phyloP scores from a whole-genome alignment of 2,329 filamentous ascomycete species.

The Aspergillus persii region DNA sequence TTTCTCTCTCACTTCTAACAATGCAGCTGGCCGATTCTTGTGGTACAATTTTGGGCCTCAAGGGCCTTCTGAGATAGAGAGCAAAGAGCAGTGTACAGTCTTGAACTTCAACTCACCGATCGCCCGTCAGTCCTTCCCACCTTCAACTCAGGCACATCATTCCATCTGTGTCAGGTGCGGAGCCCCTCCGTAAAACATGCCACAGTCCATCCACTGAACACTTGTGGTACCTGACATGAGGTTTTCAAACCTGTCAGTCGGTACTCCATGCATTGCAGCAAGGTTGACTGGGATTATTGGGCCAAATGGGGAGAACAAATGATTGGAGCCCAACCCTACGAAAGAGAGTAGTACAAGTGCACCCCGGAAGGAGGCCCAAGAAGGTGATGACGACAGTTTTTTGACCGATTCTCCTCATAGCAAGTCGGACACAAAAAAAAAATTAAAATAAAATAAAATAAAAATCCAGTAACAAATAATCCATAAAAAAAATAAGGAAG shows the following conservation, averaged over 20 bases:
- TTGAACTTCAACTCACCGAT: background rate
- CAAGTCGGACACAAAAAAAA: background rate
- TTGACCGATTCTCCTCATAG: background rate
- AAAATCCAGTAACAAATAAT: background rate
- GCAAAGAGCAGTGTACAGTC: background rate
- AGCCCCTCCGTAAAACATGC: background rate
- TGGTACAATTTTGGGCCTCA: background rate
- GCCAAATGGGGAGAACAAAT: background rate
- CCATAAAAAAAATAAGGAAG: too few species aligned
- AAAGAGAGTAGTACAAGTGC: background rate
- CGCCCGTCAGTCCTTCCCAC: background rate
- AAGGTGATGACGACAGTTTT: background rate
- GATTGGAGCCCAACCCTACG: background rate
- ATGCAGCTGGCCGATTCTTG: background rate
- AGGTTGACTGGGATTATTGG: background rate
- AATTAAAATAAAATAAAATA: conserved; percentile 2
- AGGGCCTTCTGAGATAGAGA: background rate
- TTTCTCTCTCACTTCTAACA: background rate
- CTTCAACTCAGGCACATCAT: background rate
- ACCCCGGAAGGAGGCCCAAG: background rate
- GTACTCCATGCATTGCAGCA: background rate
- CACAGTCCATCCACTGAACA: background rate
- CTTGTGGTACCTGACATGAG: background rate
- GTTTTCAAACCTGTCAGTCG: background rate
- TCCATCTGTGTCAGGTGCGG: background rate